Evolutionary conservation across 2,329 filamentous ascomycete species (phyloP), one percentile per base, ranked within the genome.

Genomic region (Colletotrichum trifolii): DNA sequence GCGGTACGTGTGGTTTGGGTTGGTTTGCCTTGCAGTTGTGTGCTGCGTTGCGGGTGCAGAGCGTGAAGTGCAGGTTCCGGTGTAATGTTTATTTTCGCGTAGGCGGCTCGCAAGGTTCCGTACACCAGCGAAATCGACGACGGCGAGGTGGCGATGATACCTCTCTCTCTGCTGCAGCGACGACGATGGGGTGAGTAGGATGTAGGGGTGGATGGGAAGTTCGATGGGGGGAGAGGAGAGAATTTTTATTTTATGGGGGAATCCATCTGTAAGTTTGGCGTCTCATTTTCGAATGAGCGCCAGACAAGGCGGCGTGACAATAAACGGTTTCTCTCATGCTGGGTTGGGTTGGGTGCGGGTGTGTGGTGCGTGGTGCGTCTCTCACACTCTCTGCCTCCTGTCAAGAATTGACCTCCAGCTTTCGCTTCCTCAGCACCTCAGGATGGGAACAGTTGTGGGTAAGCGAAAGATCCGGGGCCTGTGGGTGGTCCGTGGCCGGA

Each of bases 241-340:
- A 64, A 64, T 67, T 66, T 67, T 68, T 70, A 71, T 69, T 71
- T 71, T 71, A 74, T 76, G 76, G 75, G 74, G 75, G 75, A 74
- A 70, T 73, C 71, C 75, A 74, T 76, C 71, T 72, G 72, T 66
- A 68, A 62, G 73, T 73, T 75, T 75, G 74, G 74, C 74, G 74
- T 75, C 74, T 76, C 74, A 75, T 76, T 76, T 75, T 69, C 56
- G 63, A 63, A 49, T 56, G 57, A 68, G 65, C 61, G 67, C 66
- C 67, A 58, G 58, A 66, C 62, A 62, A 67, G 67, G 67, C 66
- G 67, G 66, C 67, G 65, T 69, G 67, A 69, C 67, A 69, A 69
- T 69, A 67, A 68, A 67, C 67, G 62, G 66, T 66, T 64, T 25
- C 25, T 25, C 62, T 67, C 66, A 68, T 69, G 67, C 66, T 69